Evolutionary conservation across 2,329 filamentous ascomycete genomes (phyloP).

Genomic region (Apiospora malaysiana): DNA sequence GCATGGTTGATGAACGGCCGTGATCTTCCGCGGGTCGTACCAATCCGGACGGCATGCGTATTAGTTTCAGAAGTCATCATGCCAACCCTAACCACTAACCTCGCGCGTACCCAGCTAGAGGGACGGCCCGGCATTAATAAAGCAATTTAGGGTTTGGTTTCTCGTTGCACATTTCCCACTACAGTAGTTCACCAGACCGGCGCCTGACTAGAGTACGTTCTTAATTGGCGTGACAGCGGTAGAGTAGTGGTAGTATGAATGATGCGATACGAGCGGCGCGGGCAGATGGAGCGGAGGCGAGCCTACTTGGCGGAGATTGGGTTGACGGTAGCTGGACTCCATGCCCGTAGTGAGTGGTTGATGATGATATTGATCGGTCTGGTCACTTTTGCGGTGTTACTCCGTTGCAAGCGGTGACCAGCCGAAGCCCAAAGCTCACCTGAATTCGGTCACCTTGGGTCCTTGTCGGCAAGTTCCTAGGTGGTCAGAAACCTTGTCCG

Average conservation of each 20-base stretch:
- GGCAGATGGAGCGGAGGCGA: too few species aligned
- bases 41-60: not conserved
- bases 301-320: too few species aligned
- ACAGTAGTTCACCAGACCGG: slow-evolving; percentile 5
- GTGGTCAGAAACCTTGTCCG: slow-evolving; percentile 2
- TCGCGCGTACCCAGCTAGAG: not conserved
- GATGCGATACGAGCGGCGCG: not conserved
- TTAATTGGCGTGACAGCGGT: not conserved
- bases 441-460: not conserved
- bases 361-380: not conserved
- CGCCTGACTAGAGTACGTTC: not conserved
- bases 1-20: not conserved
- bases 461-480: slow-evolving; percentile 6
- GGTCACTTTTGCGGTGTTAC: not conserved
- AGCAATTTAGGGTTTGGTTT: not conserved
- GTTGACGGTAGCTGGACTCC: not conserved
- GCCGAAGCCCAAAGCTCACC: slow-evolving; percentile 6
- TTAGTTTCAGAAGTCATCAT: not conserved
- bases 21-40: slow-evolving; percentile 2
- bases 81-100: not conserved
- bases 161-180: not conserved
- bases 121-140: slow-evolving; percentile 6
- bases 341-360: not conserved
- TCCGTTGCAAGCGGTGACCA: slow-evolving; percentile 18
- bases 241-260: too few species aligned